Evolutionary conservation across 2,329 filamentous ascomycete species (phyloP).

Genomic region (Coniochaeta sp.): DNA sequence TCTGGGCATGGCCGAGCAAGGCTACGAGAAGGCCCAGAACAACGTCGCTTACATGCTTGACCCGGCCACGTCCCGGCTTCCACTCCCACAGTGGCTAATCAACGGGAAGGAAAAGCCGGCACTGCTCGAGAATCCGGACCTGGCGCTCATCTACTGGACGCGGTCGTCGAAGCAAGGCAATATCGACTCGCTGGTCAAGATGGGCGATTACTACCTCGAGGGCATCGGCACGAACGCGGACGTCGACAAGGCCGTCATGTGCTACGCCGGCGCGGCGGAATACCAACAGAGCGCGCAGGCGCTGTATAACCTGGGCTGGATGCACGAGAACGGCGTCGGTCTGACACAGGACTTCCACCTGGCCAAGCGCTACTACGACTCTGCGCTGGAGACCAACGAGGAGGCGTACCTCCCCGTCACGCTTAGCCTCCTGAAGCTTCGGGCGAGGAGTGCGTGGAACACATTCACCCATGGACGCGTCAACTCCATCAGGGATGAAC

Average conservation of each 20-base stretch:
- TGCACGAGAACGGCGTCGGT: conserved; percentile 95
- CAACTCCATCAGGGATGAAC: conserved; percentile 87
- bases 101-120: conserved; percentile 25
- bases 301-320: conserved; percentile 96
- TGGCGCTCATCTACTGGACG: conserved; percentile 91
- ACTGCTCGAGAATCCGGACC: conserved; percentile 42
- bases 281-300: conserved; percentile 90
- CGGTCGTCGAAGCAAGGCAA: conserved; percentile 89
- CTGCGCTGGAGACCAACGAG: conserved; percentile 81
- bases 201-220: conserved; percentile 93
- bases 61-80: conserved; percentile 55
- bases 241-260: conserved; percentile 80
- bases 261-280: conserved; percentile 88
- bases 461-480: conserved; percentile 82
- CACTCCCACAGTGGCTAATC: conserved; percentile 46
- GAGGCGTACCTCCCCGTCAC: conserved; percentile 94
- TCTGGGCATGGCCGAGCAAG: conserved; percentile 85
- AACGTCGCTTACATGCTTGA: conserved; percentile 87
- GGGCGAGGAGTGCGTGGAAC: conserved; percentile 88
- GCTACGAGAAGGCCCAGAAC: conserved; percentile 81
- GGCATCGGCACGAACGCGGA: conserved; percentile 69
- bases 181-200: conserved; percentile 90
- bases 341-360: conserved; percentile 94
- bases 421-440: conserved; percentile 77
- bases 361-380: conserved; percentile 92